Conservation (phyloP, 371 early-diverging fungal species). For the Saksenaea oblongispora region DNA sequence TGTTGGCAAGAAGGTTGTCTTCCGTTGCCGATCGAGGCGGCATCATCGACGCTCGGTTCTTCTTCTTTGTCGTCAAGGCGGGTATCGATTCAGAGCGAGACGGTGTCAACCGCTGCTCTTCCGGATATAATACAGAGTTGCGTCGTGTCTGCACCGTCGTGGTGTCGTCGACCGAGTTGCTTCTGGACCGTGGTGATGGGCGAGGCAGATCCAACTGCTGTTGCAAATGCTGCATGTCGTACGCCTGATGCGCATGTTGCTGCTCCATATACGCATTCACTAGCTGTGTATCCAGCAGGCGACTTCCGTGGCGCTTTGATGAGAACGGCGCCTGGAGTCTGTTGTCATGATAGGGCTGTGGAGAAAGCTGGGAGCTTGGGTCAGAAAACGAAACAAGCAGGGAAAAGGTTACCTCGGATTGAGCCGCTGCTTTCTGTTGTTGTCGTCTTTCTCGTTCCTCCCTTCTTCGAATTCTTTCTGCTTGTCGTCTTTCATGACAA, state of each 20-base stretch:
- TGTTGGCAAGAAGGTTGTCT: not conserved
- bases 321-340: not conserved
- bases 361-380: not conserved
- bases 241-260: not conserved
- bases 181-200: slow-evolving; percentile 32
- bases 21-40: slow-evolving; percentile 6
- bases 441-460: slow-evolving; percentile 36
- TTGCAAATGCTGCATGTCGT: not conserved
- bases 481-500: slow-evolving; percentile 43
- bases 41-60: slow-evolving; percentile 9
- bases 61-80: slow-evolving; percentile 11
- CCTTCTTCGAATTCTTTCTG: slow-evolving; percentile 33
- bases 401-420: not conserved
- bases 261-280: slow-evolving; percentile 1
- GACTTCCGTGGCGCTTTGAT: not conserved
- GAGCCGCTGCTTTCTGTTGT: slow-evolving; percentile 10
- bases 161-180: slow-evolving; percentile 26
- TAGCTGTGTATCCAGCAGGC: not conserved
- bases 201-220: slow-evolving; percentile 11
- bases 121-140: slow-evolving; percentile 1
- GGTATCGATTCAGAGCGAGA: slow-evolving; percentile 23
- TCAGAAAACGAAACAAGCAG: not conserved
- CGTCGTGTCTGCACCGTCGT: slow-evolving; percentile 11
- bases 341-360: not conserved
- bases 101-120: slow-evolving; percentile 3